Conservation (phyloP, 371 early-diverging fungal species). For the Massospora cicadina region DNA sequence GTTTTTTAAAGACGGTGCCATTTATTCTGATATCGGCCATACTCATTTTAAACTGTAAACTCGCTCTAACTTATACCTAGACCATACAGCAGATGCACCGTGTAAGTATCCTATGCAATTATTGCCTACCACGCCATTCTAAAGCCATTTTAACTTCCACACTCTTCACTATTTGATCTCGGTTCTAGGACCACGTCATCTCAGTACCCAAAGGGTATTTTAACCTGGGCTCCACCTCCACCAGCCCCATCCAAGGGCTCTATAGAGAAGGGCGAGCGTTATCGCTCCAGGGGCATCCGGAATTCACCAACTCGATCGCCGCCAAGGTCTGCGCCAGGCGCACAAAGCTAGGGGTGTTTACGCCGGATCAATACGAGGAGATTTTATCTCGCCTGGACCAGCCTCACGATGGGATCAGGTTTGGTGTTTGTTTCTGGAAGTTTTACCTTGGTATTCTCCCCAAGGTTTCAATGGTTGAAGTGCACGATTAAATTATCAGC, state of each 20-base stretch:
- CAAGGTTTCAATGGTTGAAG: not conserved
- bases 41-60: too few relatives aligned
- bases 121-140: too few relatives aligned
- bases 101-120: not conserved
- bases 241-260: not conserved
- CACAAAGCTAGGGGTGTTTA: constrained; percentile 1
- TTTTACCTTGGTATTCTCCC: not conserved
- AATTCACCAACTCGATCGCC: not conserved
- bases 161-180: too few relatives aligned
- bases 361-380: not conserved
- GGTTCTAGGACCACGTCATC: not conserved
- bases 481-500: not conserved
- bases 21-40: too few relatives aligned
- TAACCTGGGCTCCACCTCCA: not conserved
- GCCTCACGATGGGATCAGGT: not conserved
- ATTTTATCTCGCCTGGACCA: not conserved
- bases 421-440: not conserved
- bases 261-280: not conserved
- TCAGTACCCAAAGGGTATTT: not conserved
- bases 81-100: constrained; percentile 1
- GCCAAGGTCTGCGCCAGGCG: not conserved
- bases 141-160: too few relatives aligned
- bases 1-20: too few relatives aligned
- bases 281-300: not conserved
- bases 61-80: not conserved